These are phyloP conservation scores for Xylaria arbuscula DNA, from an alignment of 2,329 filamentous ascomycete genomes.

Conservation along the genomic window DNA sequence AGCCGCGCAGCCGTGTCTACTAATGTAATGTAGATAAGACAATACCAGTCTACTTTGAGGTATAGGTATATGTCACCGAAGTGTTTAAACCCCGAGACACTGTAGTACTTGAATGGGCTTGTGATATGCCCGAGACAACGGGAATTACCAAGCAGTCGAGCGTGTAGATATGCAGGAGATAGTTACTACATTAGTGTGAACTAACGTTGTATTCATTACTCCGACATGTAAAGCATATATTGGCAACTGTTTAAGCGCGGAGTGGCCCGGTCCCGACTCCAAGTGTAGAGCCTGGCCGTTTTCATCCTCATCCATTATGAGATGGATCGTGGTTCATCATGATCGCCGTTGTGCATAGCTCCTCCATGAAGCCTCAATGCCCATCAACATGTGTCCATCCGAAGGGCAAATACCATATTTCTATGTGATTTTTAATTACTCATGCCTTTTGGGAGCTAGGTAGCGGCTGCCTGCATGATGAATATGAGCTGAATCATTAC, in stretches of 20 bases:
- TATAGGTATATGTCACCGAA: background rate
- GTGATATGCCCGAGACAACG: constrained; percentile 11
- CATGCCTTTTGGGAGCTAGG: background rate
- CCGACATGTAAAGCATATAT: background rate
- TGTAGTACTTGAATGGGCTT: background rate
- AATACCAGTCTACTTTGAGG: background rate
- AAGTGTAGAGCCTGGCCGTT: background rate
- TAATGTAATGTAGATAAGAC: background rate
- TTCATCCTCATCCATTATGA: background rate
- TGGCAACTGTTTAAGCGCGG: background rate
- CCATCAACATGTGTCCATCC: background rate
- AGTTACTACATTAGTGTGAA: background rate
- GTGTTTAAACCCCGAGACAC: background rate
- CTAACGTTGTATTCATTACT: background rate
- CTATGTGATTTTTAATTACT: background rate
- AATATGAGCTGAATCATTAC: background rate
- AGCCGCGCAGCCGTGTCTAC: background rate
- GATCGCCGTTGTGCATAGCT: background rate
- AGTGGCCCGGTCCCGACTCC: constrained; percentile 8
- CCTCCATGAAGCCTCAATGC: no score
- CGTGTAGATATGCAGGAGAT: background rate
- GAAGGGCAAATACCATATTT: background rate
- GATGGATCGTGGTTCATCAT: background rate
- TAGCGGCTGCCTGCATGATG: background rate
- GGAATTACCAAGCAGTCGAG: background rate